Base-by-base conservation (phyloP, 441 rosid genomes). In the Geranium incanum region DNA sequence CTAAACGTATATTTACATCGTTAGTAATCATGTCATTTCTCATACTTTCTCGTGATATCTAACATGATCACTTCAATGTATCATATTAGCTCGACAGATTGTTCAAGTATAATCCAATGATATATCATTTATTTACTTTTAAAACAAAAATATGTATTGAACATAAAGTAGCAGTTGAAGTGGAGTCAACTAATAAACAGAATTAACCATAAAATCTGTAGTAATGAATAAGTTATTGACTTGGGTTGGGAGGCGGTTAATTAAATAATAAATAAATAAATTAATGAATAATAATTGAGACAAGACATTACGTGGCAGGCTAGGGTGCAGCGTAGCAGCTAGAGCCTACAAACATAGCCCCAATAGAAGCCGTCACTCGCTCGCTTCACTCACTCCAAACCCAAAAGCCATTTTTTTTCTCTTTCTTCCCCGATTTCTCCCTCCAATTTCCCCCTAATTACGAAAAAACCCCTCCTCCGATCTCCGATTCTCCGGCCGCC, bases 301-400 rank as follows among this genome's bases (percentile, higher is more conserved):
- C 62, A 15, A 18, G n/a, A 23, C 28, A 70, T n/a, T 67, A 80
- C 87, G 87, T 84, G 87, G 82, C 85, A 76, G 8, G 67, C 45
- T 62, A 78, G 85, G 87, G 83, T 76, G 57, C 57, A 11, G 57
- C 55, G 72, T 68, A 67, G 69, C 68, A 55, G 13, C 66, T 63
- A 33, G 1, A 43, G 28, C 33, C 33, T 28, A 28, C 2, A 28
- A 28, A 28, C 33, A 36, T 5, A 55, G 48, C 9, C 64, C 12
- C 70, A 0, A 67, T 9, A 28, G 33, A 28, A 28, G 33, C 65
- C 0, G 71, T 3, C 39, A 8, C 78, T 38, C 50, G 21, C 71
- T 4, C 65, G 39, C 63, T 1, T 1, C 37, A 1, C 66, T 60
- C 67, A 52, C 3, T n/a, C 0, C 0, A 1, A 6, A n/a, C 48